Evolutionary conservation across 2,329 filamentous ascomycete species (phyloP).

Genomic region (Diaporthe australafricana): DNA sequence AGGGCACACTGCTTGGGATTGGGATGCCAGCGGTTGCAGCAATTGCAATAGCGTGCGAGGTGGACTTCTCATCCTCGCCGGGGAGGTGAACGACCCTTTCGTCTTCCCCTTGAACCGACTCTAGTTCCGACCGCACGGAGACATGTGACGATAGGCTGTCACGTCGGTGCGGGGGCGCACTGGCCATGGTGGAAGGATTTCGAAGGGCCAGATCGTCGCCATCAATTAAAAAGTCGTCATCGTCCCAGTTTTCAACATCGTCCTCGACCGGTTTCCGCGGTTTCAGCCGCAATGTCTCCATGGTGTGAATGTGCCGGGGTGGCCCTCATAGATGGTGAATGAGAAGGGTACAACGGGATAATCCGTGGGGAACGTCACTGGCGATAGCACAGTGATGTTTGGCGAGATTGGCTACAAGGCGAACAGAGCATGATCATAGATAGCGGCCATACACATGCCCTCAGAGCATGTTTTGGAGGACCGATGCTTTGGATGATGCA

Average conservation of each 20-base stretch:
- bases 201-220: constrained; percentile 73
- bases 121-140: constrained; percentile 85
- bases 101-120: constrained; percentile 81
- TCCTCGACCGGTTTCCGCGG: constrained; percentile 66
- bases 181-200: constrained; percentile 60
- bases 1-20: constrained; percentile 85
- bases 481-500: neutral
- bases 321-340: constrained; percentile 32
- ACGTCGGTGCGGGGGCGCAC: constrained; percentile 65
- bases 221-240: constrained; percentile 80
- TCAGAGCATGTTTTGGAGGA: constrained; percentile 30
- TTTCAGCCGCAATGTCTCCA: constrained; percentile 68
- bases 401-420: constrained; percentile 21
- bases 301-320: constrained; percentile 43
- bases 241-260: constrained; percentile 81
- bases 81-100: constrained; percentile 89
- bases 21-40: constrained; percentile 93
- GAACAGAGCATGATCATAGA: constrained; percentile 34
- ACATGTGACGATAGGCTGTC: constrained; percentile 85
- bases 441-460: constrained; percentile 16
- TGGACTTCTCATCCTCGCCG: constrained; percentile 86
- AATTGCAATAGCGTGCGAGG: constrained; percentile 85
- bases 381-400: constrained; percentile 21
- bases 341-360: constrained; percentile 9
- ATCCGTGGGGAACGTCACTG: constrained; percentile 28